Percentiles rank a stretch among this genome's conserved stretches.
Evolutionary conservation across 1,284 basidiomycete genomes (phyloP).

Genomic region (Earliella scabrosa): DNA sequence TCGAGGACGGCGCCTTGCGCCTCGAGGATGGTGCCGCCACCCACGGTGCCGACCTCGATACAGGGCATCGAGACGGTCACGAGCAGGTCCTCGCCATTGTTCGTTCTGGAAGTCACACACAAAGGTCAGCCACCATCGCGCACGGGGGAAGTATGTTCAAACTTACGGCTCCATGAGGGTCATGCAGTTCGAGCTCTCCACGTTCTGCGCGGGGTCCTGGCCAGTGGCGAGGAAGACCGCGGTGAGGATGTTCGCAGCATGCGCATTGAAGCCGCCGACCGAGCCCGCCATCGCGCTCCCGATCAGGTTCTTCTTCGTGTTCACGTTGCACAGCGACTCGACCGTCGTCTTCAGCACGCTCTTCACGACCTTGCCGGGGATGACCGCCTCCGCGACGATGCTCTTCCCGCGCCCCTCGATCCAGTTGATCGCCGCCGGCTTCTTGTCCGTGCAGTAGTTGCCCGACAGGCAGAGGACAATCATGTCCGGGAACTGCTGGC

Average conservation of each 20-base stretch:
- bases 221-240: constrained; percentile 96
- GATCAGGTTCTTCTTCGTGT: constrained; percentile 97
- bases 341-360: constrained; percentile 96
- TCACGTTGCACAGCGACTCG: constrained; percentile 88
- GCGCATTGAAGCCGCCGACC: constrained; percentile 98
- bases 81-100: constrained; percentile 89
- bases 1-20: constrained; percentile 92
- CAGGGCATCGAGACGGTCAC: constrained; percentile 95
- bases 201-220: constrained; percentile 99
- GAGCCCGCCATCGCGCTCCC: constrained; percentile 98
- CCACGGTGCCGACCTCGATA: constrained; percentile 96
- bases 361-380: constrained; percentile 90
- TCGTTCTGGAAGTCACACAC: constrained; percentile 56
- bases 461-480: constrained; percentile 92
- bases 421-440: constrained; percentile 99
- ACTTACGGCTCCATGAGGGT: constrained; percentile 97
- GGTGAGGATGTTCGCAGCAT: constrained; percentile 97
- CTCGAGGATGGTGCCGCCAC: constrained; percentile 90
- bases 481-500: constrained; percentile 90
- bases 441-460: constrained; percentile 99
- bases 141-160: neutral
- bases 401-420: constrained; percentile 99
- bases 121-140: neutral
- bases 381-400: constrained; percentile 94
- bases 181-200: constrained; percentile 98